These are phyloP conservation scores for Tagetes erecta DNA, from an alignment of 129 eudicot genomes.

Conservation along the genomic window DNA sequence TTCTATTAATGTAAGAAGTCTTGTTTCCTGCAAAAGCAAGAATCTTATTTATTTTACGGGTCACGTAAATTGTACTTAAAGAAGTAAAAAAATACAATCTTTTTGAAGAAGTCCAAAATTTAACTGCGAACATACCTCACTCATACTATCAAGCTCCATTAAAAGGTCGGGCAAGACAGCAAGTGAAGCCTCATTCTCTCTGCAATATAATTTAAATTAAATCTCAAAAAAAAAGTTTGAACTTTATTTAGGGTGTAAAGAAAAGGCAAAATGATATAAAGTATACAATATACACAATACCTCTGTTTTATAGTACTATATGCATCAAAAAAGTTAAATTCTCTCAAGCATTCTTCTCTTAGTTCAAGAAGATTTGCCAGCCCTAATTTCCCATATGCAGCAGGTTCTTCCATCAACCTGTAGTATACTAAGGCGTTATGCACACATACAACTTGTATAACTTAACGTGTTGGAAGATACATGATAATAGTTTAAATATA, in stretches of 20 bases:
- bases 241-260: neutral
- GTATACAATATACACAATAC: constrained; percentile 24
- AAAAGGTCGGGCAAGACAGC: constrained; percentile 93
- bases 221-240: neutral
- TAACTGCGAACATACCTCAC: constrained; percentile 52
- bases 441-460: constrained; percentile 6
- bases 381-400: constrained; percentile 95
- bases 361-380: constrained; percentile 92
- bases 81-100: neutral
- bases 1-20: constrained; percentile 78
- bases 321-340: constrained; percentile 86
- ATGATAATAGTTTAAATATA: neutral
- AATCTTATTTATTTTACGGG: neutral
- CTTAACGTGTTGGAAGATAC: neutral
- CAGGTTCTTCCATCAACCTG: constrained; percentile 96
- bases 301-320: constrained; percentile 96
- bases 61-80: neutral
- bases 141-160: constrained; percentile 86
- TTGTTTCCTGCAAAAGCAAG: constrained; percentile 57
- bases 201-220: constrained; percentile 25
- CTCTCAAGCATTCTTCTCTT: constrained; percentile 97
- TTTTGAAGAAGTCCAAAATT: neutral
- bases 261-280: neutral
- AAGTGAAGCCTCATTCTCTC: constrained; percentile 98
- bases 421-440: neutral